Conservation (phyloP, 2,329 filamentous ascomycete genomes). For the Paracamarosporium sp. region DNA sequence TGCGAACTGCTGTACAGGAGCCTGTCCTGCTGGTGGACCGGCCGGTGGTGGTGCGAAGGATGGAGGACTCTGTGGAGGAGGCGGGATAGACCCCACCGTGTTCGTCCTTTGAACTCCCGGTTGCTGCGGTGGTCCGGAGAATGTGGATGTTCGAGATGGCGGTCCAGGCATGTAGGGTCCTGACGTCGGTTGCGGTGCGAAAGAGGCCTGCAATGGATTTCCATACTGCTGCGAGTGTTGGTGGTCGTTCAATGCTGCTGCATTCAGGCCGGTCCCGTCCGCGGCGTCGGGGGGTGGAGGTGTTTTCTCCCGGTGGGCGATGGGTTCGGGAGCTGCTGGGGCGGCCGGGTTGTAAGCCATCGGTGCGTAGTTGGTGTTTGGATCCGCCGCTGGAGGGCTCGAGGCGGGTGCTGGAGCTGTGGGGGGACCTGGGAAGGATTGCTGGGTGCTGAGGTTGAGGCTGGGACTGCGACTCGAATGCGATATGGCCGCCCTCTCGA, state of each 20-base stretch:
- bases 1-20: slow-evolving; percentile 46
- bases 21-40: slow-evolving; percentile 31
- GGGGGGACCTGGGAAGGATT: slow-evolving; percentile 46
- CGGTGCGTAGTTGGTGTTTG: slow-evolving; percentile 61
- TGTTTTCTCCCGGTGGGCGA: slow-evolving; percentile 79
- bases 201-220: slow-evolving; percentile 40
- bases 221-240: slow-evolving; percentile 33
- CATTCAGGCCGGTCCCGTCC: slow-evolving; percentile 52
- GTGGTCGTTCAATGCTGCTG: slow-evolving; percentile 49
- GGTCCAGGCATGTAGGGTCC: slow-evolving; percentile 51
- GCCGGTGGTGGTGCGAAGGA: slow-evolving; percentile 50
- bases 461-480: slow-evolving; percentile 50
- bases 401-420: slow-evolving; percentile 32
- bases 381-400: slow-evolving; percentile 35
- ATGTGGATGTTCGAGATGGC: slow-evolving; percentile 44
- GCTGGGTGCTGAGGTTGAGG: slow-evolving; percentile 43
- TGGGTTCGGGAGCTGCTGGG: slow-evolving; percentile 74
- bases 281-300: slow-evolving; percentile 74
- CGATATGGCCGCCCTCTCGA: slow-evolving; percentile 74
- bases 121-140: slow-evolving; percentile 35
- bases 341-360: slow-evolving; percentile 83
- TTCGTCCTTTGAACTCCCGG: slow-evolving; percentile 41
- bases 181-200: slow-evolving; percentile 41
- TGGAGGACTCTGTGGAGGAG: slow-evolving; percentile 41
- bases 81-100: slow-evolving; percentile 43